Evolutionary conservation across 2,329 filamentous ascomycete species (phyloP).

Genomic region (Arthroderma uncinatum): DNA sequence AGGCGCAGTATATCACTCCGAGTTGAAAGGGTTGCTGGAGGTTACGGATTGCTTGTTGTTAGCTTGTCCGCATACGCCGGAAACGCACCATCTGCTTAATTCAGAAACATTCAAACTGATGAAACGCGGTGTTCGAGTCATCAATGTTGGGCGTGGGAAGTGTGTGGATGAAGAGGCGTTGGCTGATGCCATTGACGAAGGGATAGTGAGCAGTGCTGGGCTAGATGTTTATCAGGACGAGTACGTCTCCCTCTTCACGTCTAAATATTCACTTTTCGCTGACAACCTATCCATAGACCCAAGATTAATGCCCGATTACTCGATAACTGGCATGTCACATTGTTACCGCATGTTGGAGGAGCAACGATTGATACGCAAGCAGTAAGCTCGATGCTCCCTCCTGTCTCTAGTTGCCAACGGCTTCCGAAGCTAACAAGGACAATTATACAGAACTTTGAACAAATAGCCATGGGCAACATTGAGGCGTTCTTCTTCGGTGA

Average conservation of each 20-base stretch:
- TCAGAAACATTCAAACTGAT: slow-evolving; percentile 54
- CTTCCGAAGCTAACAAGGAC: not conserved
- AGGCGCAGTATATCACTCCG: slow-evolving; percentile 13
- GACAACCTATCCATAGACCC: slow-evolving; percentile 5
- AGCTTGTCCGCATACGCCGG: slow-evolving; percentile 24
- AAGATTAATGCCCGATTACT: slow-evolving; percentile 13
- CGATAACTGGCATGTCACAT: slow-evolving; percentile 14
- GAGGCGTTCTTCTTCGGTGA: slow-evolving; percentile 16
- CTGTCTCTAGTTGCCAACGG: not conserved
- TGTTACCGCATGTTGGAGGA: slow-evolving; percentile 16
- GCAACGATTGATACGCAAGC: slow-evolving; percentile 11
- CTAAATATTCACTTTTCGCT: not conserved
- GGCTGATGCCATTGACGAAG: slow-evolving; percentile 53
- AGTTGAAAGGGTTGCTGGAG: slow-evolving; percentile 11
- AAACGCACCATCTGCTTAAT: slow-evolving; percentile 61
- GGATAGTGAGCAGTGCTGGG: slow-evolving; percentile 54
- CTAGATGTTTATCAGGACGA: slow-evolving; percentile 69
- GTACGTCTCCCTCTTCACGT: slow-evolving; percentile 12
- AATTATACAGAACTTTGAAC: slow-evolving; percentile 14
- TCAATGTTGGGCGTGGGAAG: slow-evolving; percentile 65
- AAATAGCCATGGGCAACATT: slow-evolving; percentile 15
- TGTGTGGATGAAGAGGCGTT: slow-evolving; percentile 65
- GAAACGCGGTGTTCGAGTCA: slow-evolving; percentile 59
- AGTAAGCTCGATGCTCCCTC: slow-evolving; percentile 5
- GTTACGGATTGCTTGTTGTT: slow-evolving; percentile 15